phyloP scores from a whole-genome alignment of 768 basidiomycete species.

The Boletus reticulatus region DNA sequence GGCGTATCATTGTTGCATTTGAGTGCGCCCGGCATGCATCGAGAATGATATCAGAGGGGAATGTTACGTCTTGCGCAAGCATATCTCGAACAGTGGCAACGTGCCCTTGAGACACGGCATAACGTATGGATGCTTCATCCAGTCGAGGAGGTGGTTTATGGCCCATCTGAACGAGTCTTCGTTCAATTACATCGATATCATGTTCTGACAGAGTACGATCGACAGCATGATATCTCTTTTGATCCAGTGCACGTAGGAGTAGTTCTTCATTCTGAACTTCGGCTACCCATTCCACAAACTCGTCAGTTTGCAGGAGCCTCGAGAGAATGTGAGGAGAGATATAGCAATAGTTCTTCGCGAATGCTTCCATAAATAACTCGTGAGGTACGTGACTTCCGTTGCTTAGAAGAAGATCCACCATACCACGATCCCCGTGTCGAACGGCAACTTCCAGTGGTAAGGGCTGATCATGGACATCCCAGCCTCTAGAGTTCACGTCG shows the following conservation, averaged over 20 bases:
- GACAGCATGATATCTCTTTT: not conserved
- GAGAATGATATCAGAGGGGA: constrained; percentile 4
- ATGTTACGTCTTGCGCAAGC: not conserved
- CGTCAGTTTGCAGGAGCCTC: constrained; percentile 10
- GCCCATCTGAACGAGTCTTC: constrained; percentile 6
- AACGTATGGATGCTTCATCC: not conserved
- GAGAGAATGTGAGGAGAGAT: not conserved
- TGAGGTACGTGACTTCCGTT: not conserved
- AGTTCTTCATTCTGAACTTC: not conserved
- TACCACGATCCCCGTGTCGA: not conserved
- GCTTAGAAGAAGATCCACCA: not conserved
- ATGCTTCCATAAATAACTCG: not conserved
- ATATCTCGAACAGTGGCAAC: not conserved
- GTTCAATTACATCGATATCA: not conserved
- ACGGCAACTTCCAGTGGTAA: not conserved
- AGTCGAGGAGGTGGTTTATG: not conserved
- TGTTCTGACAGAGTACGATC: not conserved
- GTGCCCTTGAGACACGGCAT: constrained; percentile 3
- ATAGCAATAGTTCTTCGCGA: too few species aligned
- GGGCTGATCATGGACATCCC: too few species aligned
- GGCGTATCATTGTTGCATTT: not conserved
- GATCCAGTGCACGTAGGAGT: not conserved
- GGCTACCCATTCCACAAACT: constrained; percentile 1
- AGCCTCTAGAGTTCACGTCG: too few species aligned
- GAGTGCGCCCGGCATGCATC: not conserved